phyloP scores from a whole-genome alignment of 371 early-diverging fungal genomes.

The Rhizopus sp. region DNA sequence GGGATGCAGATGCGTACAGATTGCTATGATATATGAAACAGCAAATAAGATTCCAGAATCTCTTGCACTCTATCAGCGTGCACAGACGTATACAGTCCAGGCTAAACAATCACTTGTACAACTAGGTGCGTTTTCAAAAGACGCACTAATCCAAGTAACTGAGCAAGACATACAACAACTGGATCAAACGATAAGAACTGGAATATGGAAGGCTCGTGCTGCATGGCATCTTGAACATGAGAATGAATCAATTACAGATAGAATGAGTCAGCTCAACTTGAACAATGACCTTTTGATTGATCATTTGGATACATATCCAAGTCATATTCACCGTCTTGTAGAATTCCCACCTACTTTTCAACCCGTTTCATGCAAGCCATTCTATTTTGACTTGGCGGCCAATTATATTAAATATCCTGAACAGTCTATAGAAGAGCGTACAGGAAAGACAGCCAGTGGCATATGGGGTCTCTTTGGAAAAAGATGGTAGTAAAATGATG shows the following conservation, averaged over 20 bases:
- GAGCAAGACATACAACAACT: constrained; percentile 43
- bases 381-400: constrained; percentile 82
- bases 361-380: constrained; percentile 75
- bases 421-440: constrained; percentile 27
- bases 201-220: constrained; percentile 62
- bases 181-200: constrained; percentile 53
- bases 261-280: constrained; percentile 46
- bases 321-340: constrained; percentile 46
- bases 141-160: constrained; percentile 45
- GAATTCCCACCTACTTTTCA: constrained; percentile 71
- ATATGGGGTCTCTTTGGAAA: constrained; percentile 43
- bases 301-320: constrained; percentile 55
- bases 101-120: constrained; percentile 44
- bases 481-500: constrained; percentile 21
- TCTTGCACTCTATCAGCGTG: constrained; percentile 65
- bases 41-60: constrained; percentile 57
- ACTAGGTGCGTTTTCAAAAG: constrained; percentile 28
- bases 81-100: constrained; percentile 55
- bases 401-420: constrained; percentile 70
- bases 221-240: constrained; percentile 53
- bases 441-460: constrained; percentile 28
- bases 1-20: constrained; percentile 48
- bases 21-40: constrained; percentile 55
- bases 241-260: constrained; percentile 28
- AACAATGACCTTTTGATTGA: constrained; percentile 49